Evolutionary conservation across 192 early-diverging fungal species (phyloP).

Genomic region (Mortierella alpina): DNA sequence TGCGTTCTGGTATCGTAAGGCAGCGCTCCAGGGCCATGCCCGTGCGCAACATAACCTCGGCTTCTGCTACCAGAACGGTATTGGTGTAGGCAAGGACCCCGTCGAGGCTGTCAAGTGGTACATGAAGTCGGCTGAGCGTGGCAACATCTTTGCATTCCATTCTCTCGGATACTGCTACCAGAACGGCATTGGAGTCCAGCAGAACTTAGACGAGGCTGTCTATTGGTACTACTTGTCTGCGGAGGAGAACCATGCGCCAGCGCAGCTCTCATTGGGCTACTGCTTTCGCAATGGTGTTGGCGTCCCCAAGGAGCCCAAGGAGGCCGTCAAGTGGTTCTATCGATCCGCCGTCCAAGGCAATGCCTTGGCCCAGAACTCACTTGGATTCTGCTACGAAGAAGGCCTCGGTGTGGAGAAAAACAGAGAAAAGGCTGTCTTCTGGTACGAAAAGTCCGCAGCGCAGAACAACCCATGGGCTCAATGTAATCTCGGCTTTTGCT

Average conservation of each 20-base stretch:
- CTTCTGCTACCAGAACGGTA: slow-evolving; percentile 89
- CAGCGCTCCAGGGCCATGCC: slow-evolving; percentile 76
- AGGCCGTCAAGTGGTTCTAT: slow-evolving; percentile 76
- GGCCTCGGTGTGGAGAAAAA: slow-evolving; percentile 69
- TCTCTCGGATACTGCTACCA: slow-evolving; percentile 72
- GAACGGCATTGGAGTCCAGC: slow-evolving; percentile 68
- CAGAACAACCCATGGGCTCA: slow-evolving; percentile 82
- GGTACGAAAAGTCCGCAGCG: slow-evolving; percentile 69
- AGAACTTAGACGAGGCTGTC: slow-evolving; percentile 63
- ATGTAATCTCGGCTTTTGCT: slow-evolving; percentile 78
- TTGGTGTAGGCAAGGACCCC: slow-evolving; percentile 72
- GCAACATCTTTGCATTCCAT: slow-evolving; percentile 70
- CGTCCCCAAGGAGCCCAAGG: slow-evolving; percentile 65
- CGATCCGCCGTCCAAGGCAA: slow-evolving; percentile 70
- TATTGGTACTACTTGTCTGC: slow-evolving; percentile 71
- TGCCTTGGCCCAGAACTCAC: slow-evolving; percentile 78
- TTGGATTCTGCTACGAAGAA: slow-evolving; percentile 82
- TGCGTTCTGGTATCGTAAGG: slow-evolving; percentile 72
- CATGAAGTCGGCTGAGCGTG: slow-evolving; percentile 63
- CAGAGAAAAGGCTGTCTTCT: slow-evolving; percentile 62
- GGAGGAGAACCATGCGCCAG: slow-evolving; percentile 71
- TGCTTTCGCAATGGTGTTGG: slow-evolving; percentile 75
- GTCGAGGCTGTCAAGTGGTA: slow-evolving; percentile 67
- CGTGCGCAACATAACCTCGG: slow-evolving; percentile 76
- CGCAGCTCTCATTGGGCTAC: slow-evolving; percentile 71